phyloP scores from a whole-genome alignment of 345 rosid genomes.

The Acer yangbiense region DNA sequence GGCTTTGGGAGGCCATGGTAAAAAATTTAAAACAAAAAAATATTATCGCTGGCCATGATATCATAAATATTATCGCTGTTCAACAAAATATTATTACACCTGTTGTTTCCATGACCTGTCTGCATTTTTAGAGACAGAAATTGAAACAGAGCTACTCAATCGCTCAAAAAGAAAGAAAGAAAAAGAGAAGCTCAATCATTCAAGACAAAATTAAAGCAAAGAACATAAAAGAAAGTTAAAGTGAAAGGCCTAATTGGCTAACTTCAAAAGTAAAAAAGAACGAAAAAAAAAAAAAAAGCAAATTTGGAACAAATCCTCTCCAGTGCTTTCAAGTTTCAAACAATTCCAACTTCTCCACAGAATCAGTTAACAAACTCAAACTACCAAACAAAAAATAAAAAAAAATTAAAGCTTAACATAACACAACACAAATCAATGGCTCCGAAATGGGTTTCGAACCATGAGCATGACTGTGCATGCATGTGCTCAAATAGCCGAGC shows the following conservation, averaged over 20 bases:
- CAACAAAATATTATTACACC: no score
- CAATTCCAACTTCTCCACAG: background rate
- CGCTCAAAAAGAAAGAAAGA: background rate
- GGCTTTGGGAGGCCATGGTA: no score
- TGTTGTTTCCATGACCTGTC: no score
- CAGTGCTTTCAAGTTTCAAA: constrained; percentile 17
- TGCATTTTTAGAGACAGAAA: no score
- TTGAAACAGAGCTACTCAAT: background rate
- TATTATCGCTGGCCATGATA: no score
- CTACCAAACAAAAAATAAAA: background rate
- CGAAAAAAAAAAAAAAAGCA: background rate
- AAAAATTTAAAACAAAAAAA: no score
- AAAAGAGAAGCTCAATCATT: background rate
- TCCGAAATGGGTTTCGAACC: background rate
- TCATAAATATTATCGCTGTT: no score
- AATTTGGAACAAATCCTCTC: constrained; percentile 1
- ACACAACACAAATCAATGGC: constrained; percentile 6
- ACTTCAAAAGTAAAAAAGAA: background rate
- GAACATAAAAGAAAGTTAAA: constrained; percentile 6
- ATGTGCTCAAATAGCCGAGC: constrained; percentile 17
- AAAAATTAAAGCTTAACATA: constrained; percentile 10
- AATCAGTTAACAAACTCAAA: constrained; percentile 14
- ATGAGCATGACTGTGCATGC: background rate
- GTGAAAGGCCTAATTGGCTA: constrained; percentile 11
- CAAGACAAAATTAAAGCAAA: background rate